Evolutionary conservation across 2,329 filamentous ascomycete species (phyloP), one percentile per base, ranked within the genome.

Genomic region (Monilinia vaccinii-corymbosi): DNA sequence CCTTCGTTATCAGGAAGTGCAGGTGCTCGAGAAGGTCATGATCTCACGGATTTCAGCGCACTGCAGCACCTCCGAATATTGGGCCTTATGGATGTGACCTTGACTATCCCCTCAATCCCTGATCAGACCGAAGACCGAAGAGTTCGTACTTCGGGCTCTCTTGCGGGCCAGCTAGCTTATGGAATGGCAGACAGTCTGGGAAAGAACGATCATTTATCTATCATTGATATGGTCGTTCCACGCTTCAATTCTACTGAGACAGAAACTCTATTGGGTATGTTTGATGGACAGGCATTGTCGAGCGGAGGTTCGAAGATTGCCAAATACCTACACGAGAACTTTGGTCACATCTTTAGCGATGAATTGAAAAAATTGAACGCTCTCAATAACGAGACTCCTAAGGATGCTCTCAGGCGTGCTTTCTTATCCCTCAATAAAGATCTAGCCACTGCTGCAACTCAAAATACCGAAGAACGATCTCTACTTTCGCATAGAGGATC

Each of bases 151-250:
- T 95, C 94, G 32, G 92, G 92, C n/a, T 96, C 93, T 0, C 76
- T 93, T 60, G 92, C 95, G 23, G 93, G 93, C 2, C 87, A 90
- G 36, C 82, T 99, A 74, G 87, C 91, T 1, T 99, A 99, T 70
- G 94, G 94, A 63, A 97, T 99, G 92, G 94, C 94, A 9, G 94
- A 99, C 74, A 95, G 90, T 16, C 78, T 99, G 16, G 94, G 94
- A 44, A 89, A 85, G 70, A 92, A 93, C 67, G 94, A 99, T 73
- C 94, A 99, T 72, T 76, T 99, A 56, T 97, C 94, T 6, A 96
- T 92, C 2, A 87, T 97, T 61, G 94, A 99, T 72, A 86, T 99
- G 75, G 91, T 99, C 23, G 89, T 97, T 34, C 94, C 94, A 13
- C 85, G 90, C 49, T 94, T 97, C 76, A 88, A 92, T 70, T 89